These are phyloP conservation scores for Rusavskia elegans DNA, from an alignment of 495 filamentous ascomycete genomes.

Conservation along the genomic window DNA sequence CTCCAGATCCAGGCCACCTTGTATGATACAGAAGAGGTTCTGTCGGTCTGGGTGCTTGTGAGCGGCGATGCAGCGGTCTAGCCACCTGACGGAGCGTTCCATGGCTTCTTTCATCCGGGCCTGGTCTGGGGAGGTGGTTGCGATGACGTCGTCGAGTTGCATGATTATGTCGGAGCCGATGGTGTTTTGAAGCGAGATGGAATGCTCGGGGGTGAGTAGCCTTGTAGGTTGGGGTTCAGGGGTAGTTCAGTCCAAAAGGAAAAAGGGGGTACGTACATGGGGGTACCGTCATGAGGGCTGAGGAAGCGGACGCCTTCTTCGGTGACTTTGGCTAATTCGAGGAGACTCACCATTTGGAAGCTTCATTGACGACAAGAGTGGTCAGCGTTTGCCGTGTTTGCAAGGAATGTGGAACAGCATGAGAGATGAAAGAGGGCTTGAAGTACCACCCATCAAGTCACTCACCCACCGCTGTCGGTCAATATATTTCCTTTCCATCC, in stretches of 20 bases:
- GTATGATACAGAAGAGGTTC: slow-evolving; percentile 98
- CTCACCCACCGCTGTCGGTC: slow-evolving; percentile 94
- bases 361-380: slow-evolving; percentile 27
- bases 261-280: slow-evolving; percentile 44
- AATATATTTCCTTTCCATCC: slow-evolving; percentile 91
- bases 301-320: slow-evolving; percentile 93
- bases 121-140: slow-evolving; percentile 80
- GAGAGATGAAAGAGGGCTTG: not conserved
- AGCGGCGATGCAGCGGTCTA: slow-evolving; percentile 88
- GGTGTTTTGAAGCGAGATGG: slow-evolving; percentile 87
- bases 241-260: not conserved
- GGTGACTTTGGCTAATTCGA: slow-evolving; percentile 85
- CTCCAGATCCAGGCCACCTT: slow-evolving; percentile 85
- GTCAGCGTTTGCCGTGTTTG: not conserved
- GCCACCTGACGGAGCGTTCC: slow-evolving; percentile 93
- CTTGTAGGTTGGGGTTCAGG: slow-evolving; percentile 17
- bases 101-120: slow-evolving; percentile 84
- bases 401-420: not conserved
- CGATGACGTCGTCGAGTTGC: slow-evolving; percentile 96
- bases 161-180: slow-evolving; percentile 99
- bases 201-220: slow-evolving; percentile 93
- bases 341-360: slow-evolving; percentile 95
- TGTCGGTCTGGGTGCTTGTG: slow-evolving; percentile 71
- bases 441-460: slow-evolving; percentile 12
- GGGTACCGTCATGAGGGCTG: slow-evolving; percentile 81